Base-by-base conservation (phyloP, 768 basidiomycete genomes). In the Boletellus ananas region DNA sequence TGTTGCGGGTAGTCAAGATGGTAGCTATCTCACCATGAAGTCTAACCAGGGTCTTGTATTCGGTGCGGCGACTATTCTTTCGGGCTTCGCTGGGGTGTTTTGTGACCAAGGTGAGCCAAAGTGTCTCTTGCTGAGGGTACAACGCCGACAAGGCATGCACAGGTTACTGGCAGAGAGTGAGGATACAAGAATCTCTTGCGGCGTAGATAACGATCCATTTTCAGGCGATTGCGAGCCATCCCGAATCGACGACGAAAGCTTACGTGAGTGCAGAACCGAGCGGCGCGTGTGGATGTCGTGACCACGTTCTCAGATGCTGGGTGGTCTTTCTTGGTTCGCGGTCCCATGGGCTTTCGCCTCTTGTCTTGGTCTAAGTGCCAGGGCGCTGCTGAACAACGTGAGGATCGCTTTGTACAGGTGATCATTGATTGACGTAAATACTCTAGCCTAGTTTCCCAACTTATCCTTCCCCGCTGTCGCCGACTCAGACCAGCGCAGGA, bases 11-110 rank as follows among this genome's bases (percentile, higher is more conserved):
- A 82, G 80, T 53, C 54, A 70, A 37, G 66, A 71, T 14, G 79
- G 81, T 6, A 77, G 76, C 45, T 82, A 81, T 55, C 51, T 80
- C 31, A 82, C 81, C 0, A 77, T 83, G 75, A 78, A 78, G 54
- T 79, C 78, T 14, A 71, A 74, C 37, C 69, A 73, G 49, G 74
- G 70, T 6, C 59, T 77, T 18, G 69, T 75, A 12, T 74, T 75
- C 38, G 74, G 73, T 46, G 69, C 69, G 17, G 66, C 70, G 6
- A 64, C 63, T 2, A 64, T 75, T 23, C 47, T 68, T 18, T 70
- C 72, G 45, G 74, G 77, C 6, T 76, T 78, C 50, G 62, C 76
- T 0, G 75, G 77, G 1, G 69, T 79, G 1, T 77, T 78, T 49
- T 78, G 75, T 51, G 77, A 78, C 53, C 77, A 78, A 69, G 76